phyloP scores from a whole-genome alignment of 805 yeast species.

The Babjeviella inositovora region DNA sequence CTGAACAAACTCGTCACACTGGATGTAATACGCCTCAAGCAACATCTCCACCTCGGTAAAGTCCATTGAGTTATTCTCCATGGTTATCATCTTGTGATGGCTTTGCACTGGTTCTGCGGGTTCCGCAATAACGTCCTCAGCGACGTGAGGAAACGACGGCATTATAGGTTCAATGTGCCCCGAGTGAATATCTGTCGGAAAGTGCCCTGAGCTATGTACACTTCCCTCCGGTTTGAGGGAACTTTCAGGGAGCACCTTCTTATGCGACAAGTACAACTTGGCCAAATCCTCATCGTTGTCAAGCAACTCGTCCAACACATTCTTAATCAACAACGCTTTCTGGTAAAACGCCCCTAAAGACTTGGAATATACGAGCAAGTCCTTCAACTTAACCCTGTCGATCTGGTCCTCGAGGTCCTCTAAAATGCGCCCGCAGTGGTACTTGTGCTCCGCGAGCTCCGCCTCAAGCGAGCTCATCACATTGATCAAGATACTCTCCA shows the following conservation, averaged over 20 bases:
- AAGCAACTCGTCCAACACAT: conserved; percentile 68
- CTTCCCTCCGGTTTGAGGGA: no score
- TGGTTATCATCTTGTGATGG: background rate
- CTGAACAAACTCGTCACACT: conserved; percentile 87
- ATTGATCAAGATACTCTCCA: conserved; percentile 70
- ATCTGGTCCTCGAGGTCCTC: conserved; percentile 65
- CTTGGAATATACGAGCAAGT: conserved; percentile 59
- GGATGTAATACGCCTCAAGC: conserved; percentile 77
- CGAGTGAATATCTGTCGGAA: no score
- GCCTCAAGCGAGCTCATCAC: conserved; percentile 69
- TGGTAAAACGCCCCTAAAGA: conserved; percentile 60
- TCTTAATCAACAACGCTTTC: conserved; percentile 56
- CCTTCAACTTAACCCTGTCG: conserved; percentile 59
- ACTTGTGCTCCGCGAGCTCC: conserved; percentile 45
- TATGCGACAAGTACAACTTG: conserved; percentile 57
- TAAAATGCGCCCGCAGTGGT: conserved; percentile 45
- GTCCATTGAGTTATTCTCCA: conserved; percentile 14
- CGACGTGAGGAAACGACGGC: no score
- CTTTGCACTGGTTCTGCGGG: no score
- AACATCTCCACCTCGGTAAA: conserved; percentile 75
- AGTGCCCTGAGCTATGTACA: no score
- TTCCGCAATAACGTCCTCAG: no score
- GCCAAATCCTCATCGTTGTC: conserved; percentile 79
- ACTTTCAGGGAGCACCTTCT: conserved; percentile 6
- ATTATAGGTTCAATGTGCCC: no score